These are phyloP conservation scores for Colletotrichum paranaense DNA, from an alignment of 2,329 filamentous ascomycete genomes.

Conservation along the genomic window DNA sequence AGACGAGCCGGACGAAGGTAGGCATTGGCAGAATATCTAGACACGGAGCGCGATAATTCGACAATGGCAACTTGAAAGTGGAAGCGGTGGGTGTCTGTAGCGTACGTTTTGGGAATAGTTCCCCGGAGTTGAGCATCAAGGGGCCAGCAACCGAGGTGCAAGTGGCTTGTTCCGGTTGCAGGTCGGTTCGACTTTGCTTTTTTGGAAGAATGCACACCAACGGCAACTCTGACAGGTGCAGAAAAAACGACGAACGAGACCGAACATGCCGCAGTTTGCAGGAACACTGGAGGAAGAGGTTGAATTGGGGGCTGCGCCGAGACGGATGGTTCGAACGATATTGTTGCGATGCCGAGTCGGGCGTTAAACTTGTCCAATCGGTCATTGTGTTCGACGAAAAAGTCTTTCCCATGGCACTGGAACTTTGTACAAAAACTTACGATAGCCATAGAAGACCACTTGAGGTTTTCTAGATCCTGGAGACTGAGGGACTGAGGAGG, in stretches of 20 bases:
- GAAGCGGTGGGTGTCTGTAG: background rate
- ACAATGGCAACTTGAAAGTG: background rate
- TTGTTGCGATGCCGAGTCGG: background rate
- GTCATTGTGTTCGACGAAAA: background rate
- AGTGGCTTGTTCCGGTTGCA: background rate
- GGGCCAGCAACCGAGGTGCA: background rate
- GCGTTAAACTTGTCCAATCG: slow-evolving; percentile 1
- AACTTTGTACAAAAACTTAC: too few species aligned
- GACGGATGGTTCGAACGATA: background rate
- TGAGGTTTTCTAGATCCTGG: background rate
- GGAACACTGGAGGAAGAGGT: background rate
- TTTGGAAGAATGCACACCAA: background rate
- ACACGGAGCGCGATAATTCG: background rate
- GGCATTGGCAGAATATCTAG: background rate
- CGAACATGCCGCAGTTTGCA: slow-evolving; percentile 1
- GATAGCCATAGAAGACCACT: background rate
- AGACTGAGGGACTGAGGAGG: background rate
- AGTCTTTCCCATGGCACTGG: background rate
- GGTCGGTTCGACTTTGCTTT: background rate
- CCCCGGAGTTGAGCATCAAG: background rate
- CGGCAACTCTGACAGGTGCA: slow-evolving; percentile 26
- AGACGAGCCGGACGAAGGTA: background rate
- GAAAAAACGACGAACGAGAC: background rate
- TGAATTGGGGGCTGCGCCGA: background rate
- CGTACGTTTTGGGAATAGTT: background rate